Conservation (phyloP, 352 stramenopile genomes). For the Thalassiosira oceanica region DNA sequence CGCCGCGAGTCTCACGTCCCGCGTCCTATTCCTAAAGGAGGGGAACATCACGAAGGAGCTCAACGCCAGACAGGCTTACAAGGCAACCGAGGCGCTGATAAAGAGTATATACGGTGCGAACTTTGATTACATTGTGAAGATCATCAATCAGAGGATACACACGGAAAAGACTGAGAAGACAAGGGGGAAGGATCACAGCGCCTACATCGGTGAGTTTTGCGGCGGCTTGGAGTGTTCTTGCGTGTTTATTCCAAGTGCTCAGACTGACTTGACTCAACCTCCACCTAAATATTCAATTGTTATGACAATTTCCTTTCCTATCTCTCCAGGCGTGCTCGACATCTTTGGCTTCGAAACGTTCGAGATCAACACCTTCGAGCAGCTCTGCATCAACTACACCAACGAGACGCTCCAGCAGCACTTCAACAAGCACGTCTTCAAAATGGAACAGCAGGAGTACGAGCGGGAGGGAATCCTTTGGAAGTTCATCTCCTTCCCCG, state of each 20-base stretch:
- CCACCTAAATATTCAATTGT: too few relatives aligned
- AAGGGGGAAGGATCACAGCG: constrained; percentile 54
- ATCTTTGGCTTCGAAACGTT: constrained; percentile 88
- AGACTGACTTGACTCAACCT: too few relatives aligned
- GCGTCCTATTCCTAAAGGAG: constrained; percentile 42
- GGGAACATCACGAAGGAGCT: constrained; percentile 50
- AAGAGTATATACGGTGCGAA: constrained; percentile 90
- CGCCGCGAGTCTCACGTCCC: constrained; percentile 27
- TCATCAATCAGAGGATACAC: constrained; percentile 59
- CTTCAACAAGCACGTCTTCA: constrained; percentile 85
- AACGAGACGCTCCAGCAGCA: constrained; percentile 88
- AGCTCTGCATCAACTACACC: constrained; percentile 89
- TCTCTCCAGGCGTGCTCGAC: constrained; percentile 85
- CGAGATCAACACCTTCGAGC: constrained; percentile 91
- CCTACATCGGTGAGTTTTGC: constrained; percentile 74
- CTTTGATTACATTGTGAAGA: constrained; percentile 64
- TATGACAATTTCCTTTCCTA: too few relatives aligned
- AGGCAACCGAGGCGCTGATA: constrained; percentile 62
- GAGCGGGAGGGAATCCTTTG: constrained; percentile 77
- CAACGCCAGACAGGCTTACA: constrained; percentile 43
- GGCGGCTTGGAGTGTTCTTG: too few relatives aligned
- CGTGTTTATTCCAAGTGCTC: too few relatives aligned
- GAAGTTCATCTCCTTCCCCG: constrained; percentile 79
- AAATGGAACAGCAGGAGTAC: constrained; percentile 78
- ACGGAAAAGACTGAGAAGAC: constrained; percentile 52